These are phyloP conservation scores for Inga laurina DNA, from an alignment of 306 rosid species.

Conservation along the genomic window DNA sequence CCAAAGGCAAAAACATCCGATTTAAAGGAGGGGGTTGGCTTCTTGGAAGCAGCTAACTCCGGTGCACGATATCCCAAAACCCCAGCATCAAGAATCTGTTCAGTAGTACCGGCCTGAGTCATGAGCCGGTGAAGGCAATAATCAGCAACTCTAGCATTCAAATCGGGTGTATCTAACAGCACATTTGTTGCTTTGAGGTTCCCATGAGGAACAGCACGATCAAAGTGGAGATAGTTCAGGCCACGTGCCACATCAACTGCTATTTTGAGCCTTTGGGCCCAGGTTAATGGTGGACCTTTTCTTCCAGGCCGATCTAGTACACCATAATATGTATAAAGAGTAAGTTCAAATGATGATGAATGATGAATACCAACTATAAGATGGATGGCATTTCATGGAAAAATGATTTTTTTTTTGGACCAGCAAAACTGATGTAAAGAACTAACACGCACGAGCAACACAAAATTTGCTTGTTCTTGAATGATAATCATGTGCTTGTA, in stretches of 20 bases:
- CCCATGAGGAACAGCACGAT: constrained; percentile 98
- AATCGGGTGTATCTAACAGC: constrained; percentile 80
- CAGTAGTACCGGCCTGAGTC: constrained; percentile 94
- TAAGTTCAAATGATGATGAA: constrained; percentile 23
- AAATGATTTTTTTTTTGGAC: background rate
- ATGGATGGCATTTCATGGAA: background rate
- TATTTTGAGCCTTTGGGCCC: constrained; percentile 93
- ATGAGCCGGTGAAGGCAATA: constrained; percentile 98
- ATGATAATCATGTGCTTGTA: background rate
- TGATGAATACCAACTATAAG: background rate
- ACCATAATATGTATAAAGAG: constrained; percentile 23
- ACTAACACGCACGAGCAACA: background rate
- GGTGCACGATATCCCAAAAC: constrained; percentile 95
- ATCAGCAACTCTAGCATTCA: constrained; percentile 94
- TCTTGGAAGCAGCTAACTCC: constrained; percentile 90
- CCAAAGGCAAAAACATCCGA: constrained; percentile 98
- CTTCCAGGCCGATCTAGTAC: constrained; percentile 93
- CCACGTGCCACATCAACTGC: constrained; percentile 99
- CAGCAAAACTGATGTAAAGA: constrained; percentile 26
- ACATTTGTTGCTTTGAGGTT: constrained; percentile 93
- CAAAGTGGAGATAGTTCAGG: constrained; percentile 99
- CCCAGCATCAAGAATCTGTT: constrained; percentile 97
- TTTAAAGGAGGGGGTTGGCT: constrained; percentile 93
- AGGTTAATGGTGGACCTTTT: constrained; percentile 76
- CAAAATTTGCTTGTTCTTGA: background rate